Evolutionary conservation across 257 asterid genomes (phyloP).

Genomic region (Leptodermis oblonga): DNA sequence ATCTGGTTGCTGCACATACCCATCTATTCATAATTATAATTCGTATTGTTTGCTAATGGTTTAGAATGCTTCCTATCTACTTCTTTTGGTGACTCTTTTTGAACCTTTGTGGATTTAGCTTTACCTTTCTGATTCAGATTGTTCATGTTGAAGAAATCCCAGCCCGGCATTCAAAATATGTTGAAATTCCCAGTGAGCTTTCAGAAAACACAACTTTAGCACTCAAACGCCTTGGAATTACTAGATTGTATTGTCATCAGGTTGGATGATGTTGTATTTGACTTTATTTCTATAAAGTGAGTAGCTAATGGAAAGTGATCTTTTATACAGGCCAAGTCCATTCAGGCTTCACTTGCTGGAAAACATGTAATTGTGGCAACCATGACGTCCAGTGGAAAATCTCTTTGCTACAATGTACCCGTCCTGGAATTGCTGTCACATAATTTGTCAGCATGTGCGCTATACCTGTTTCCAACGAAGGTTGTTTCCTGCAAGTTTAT

Average conservation of each 20-base stretch:
- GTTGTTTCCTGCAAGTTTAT: conserved; percentile 24
- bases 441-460: conserved; percentile 68
- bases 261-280: conserved; percentile 30
- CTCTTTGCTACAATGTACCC: conserved; percentile 95
- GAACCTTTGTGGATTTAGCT: conserved; percentile 14
- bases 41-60: background rate
- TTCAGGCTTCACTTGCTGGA: conserved; percentile 84
- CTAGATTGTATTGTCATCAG: conserved; percentile 89
- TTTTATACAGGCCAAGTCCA: conserved; percentile 62
- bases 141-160: conserved; percentile 77
- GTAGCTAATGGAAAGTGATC: conserved; percentile 5
- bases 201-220: conserved; percentile 63
- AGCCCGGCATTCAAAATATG: conserved; percentile 61
- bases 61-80: background rate
- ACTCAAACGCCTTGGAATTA: conserved; percentile 56
- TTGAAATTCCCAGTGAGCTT: conserved; percentile 67
- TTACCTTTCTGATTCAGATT: conserved; percentile 46
- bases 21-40: background rate
- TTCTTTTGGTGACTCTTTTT: background rate
- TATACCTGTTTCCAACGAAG: conserved; percentile 96
- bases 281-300: conserved; percentile 10
- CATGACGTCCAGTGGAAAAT: conserved; percentile 98
- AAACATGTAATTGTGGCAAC: conserved; percentile 90
- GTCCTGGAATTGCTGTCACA: conserved; percentile 70
- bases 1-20: background rate